Conservation (phyloP, 1,284 basidiomycete genomes). For the Sporisorium graminicola region DNA sequence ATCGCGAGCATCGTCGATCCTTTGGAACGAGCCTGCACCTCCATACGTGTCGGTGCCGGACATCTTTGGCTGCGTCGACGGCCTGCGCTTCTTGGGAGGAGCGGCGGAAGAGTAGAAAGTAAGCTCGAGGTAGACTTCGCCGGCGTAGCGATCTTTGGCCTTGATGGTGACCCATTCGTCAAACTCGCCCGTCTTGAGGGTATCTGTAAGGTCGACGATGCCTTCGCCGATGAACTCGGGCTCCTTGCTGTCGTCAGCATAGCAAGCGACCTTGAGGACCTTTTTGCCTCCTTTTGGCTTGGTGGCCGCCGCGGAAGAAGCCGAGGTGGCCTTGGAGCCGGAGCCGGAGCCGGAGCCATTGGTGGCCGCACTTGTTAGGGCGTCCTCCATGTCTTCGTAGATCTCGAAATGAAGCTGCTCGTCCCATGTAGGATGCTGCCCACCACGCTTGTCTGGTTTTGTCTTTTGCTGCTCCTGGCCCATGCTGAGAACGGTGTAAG, state of each 20-base stretch:
- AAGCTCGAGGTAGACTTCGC: slow-evolving; percentile 68
- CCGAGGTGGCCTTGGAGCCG: slow-evolving; percentile 32
- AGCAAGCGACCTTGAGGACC: slow-evolving; percentile 85
- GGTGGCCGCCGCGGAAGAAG: slow-evolving; percentile 74
- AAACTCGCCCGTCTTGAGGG: slow-evolving; percentile 91
- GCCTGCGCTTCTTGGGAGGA: slow-evolving; percentile 59
- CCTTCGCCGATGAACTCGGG: slow-evolving; percentile 95
- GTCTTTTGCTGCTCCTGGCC: slow-evolving; percentile 78
- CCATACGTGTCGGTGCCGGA: slow-evolving; percentile 56
- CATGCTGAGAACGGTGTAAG: slow-evolving; percentile 85
- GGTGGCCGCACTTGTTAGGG: slow-evolving; percentile 71
- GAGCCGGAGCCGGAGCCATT: slow-evolving; percentile 18
- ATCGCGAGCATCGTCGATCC: slow-evolving; percentile 50
- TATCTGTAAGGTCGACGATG: slow-evolving; percentile 87
- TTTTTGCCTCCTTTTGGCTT: slow-evolving; percentile 77
- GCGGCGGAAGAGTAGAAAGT: slow-evolving; percentile 67
- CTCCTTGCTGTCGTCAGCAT: slow-evolving; percentile 93
- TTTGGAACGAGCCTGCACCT: slow-evolving; percentile 60
- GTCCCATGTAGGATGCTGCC: slow-evolving; percentile 99
- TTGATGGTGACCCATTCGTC: slow-evolving; percentile 90
- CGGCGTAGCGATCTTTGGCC: slow-evolving; percentile 64
- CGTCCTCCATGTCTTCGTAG: slow-evolving; percentile 82
- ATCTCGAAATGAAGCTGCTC: slow-evolving; percentile 95
- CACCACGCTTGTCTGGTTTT: slow-evolving; percentile 86
- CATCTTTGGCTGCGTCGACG: slow-evolving; percentile 37